Conservation (phyloP, 345 rosid species). For the Brassica napus region Da-Ae NC_063439.1:1531001-1531500, state of each 20-base stretch:
- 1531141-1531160: too few relatives aligned
- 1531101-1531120: too few relatives aligned
- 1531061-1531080: too few relatives aligned
- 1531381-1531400: constrained; percentile 27
- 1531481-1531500: constrained; percentile 43
- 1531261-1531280: constrained; percentile 93
- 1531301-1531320: neutral
- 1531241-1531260: constrained; percentile 98
- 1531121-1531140: too few relatives aligned
- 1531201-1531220: constrained; percentile 69
- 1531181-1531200: too few relatives aligned
- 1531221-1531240: constrained; percentile 79
- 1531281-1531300: constrained; percentile 61
- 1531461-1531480: constrained; percentile 93
- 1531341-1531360: neutral
- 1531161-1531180: too few relatives aligned
- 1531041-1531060: too few relatives aligned
- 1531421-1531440: constrained; percentile 31
- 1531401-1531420: constrained; percentile 94
- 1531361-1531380: constrained; percentile 8
- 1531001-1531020: too few relatives aligned
- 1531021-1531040: too few relatives aligned
- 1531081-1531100: too few relatives aligned
- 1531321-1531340: neutral
- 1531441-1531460: constrained; percentile 58